Evolutionary conservation across 176 grass and related monocot species (phyloP), one percentile per base, ranked within the genome.

Genomic region (Zoysia japonica): DNA sequence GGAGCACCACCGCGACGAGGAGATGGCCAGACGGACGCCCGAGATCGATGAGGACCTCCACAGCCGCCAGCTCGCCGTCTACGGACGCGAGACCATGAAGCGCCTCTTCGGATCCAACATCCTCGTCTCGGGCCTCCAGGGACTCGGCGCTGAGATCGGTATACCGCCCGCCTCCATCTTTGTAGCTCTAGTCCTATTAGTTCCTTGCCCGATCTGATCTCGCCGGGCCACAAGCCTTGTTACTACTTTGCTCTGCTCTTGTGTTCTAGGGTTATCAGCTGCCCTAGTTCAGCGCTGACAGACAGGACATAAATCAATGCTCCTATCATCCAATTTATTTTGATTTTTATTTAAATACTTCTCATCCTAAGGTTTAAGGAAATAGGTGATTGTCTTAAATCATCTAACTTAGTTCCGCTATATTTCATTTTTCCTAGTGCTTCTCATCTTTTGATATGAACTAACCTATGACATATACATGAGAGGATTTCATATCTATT

Each of bases 11-110:
- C 70, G 78, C 57, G 66, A 16, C 51, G 13, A 5, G 4, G 37
- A 38, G 40, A 87, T 89, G 89, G 62, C 69, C 3, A 61, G 68
- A 8, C 66, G 70, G 48, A 79, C 57, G 35, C 61, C 81, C 8
- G 93, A 97, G 86, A 97, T 97, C 78, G 93, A 97, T 49, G 93
- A 97, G 79, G 88, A 97, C 72, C 88, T 97, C 37, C 93, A 97
- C 81, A 97, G 93, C 14, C 83, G 93, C 74, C 93, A 97, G 75
- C 88, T 93, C 35, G 93, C 93, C 11, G 93, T 93, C 68, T 97
- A 97, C 10, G 93, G 93, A 1, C 82, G 93, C 79, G 90, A 93
- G 70, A 97, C 93, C 53, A 97, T 97, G 93, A 87, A 85, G 86
- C 88, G 93, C 7, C 93, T 97, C 52, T 97, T 97, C 14, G 93